Evolutionary conservation across 2,329 filamentous ascomycete genomes (phyloP), one percentile per base, ranked within the genome.

Genomic region (Berkeleyomyces basicola): DNA sequence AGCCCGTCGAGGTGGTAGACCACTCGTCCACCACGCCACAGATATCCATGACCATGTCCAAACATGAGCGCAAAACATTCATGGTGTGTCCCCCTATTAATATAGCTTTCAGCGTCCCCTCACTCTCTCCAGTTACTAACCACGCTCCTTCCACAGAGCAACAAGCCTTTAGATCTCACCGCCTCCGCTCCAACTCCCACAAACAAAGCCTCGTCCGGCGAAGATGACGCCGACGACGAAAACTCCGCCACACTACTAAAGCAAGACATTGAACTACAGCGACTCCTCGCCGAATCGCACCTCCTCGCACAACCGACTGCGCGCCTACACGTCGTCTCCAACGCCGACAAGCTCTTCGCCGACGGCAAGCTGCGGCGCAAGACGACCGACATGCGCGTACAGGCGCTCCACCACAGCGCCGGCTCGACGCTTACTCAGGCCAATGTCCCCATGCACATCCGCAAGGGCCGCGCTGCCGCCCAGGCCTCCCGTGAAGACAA

Each of bases 211-310:
- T 46, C 33, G 67, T 61, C 63, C 66, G 31, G 70, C 65, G 58
- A 71, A 49, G 63, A 69, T 39, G 62, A 68, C 68, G 43, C 73
- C 71, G 66, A 74, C 61, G 72, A 79, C 64, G 82, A 86, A 69
- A 81, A 86, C 70, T 79, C 80, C 60, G 78, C 78, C 66, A 80
- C 80, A 9, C 87, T 95, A 66, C 79, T 97, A 16, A 90, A 91
- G 71, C 91, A 96, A 72, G 93, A 97, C 72, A 83, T 96, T 61
- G 91, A 89, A 46, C 83, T 99, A 11, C 92, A 96, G 72, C 86
- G 90, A 57, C 83, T 99, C 47, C 83, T 99, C 64, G 81, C 86
- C 68, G 93, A 99, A 78, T 96, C 91, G 0, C 90, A 96, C 74
- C 85, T 97, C 65, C 83, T 97, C 63, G 66, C 69, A 10, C 69